Conservation (phyloP, 106 monocot genomes). For the Dendrobium huoshanense region DNA sequence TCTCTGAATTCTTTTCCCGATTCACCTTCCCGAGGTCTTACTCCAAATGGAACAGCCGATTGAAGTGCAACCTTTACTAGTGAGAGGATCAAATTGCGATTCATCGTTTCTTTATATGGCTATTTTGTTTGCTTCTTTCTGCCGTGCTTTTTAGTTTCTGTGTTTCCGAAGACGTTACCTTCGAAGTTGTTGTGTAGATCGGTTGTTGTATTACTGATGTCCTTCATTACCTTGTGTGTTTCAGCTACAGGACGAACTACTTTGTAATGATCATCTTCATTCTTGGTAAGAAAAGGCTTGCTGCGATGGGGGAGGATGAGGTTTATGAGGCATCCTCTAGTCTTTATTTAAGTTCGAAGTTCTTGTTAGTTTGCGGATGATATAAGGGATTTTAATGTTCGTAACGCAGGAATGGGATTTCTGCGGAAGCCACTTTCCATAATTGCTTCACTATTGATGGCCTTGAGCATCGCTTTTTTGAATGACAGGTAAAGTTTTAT, state of each 20-base stretch:
- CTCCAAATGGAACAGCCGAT: slow-evolving; percentile 85
- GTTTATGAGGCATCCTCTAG: not conserved
- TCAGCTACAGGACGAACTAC: slow-evolving; percentile 18
- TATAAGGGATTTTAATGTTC: not conserved
- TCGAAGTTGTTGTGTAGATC: not conserved
- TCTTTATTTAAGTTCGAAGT: not conserved
- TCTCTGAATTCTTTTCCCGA: slow-evolving; percentile 85
- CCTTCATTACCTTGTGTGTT: not conserved
- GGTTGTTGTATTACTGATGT: not conserved
- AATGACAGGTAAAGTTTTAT: slow-evolving; percentile 60
- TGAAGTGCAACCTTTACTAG: slow-evolving; percentile 98
- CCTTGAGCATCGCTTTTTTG: slow-evolving; percentile 63
- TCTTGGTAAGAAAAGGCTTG: slow-evolving; percentile 6
- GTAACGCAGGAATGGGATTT: slow-evolving; percentile 51
- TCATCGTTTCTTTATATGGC: not conserved
- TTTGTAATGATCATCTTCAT: slow-evolving; percentile 11
- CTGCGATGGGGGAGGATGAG: not conserved
- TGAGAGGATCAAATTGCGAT: slow-evolving; percentile 10
- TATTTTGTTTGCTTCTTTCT: not conserved
- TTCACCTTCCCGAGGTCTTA: slow-evolving; percentile 82
- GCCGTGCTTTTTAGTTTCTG: not conserved
- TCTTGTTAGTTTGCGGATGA: not conserved
- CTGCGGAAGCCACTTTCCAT: slow-evolving; percentile 72
- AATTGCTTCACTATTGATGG: slow-evolving; percentile 54
- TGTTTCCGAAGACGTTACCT: not conserved